Evolutionary conservation across 129 eudicot genomes (phyloP).

Genomic region (Erigeron canadensis): DNA sequence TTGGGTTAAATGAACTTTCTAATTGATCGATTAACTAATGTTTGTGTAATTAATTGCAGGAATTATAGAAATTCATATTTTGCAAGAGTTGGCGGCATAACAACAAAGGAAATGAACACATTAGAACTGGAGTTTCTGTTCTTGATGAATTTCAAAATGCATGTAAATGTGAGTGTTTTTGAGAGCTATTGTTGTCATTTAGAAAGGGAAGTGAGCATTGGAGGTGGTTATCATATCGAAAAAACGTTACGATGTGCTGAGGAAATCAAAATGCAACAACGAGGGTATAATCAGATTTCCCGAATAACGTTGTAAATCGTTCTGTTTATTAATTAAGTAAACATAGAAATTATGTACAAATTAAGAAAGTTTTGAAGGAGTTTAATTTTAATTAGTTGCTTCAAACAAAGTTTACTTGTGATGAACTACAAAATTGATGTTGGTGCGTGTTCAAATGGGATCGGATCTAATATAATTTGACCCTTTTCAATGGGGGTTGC

Average conservation of each 20-base stretch:
- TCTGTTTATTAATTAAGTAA: constrained; percentile 10
- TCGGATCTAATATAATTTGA: constrained; percentile 31
- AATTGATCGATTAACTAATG: no score
- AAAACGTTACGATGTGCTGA: constrained; percentile 84
- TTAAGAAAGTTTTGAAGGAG: constrained; percentile 4
- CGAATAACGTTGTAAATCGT: constrained; percentile 45
- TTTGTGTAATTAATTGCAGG: constrained; percentile 41
- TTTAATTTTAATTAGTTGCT: constrained; percentile 17
- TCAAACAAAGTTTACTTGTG: constrained; percentile 32
- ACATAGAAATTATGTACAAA: constrained; percentile 25
- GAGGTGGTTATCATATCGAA: constrained; percentile 94
- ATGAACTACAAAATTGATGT: constrained; percentile 29
- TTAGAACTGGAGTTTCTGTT: constrained; percentile 81
- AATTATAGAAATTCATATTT: constrained; percentile 87
- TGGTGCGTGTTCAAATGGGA: constrained; percentile 28
- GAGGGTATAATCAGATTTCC: constrained; percentile 45
- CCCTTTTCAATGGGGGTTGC: constrained; percentile 27
- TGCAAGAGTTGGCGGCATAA: constrained; percentile 85
- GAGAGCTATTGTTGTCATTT: constrained; percentile 93
- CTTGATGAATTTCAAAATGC: constrained; percentile 79
- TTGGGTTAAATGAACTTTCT: background rate
- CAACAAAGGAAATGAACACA: constrained; percentile 70
- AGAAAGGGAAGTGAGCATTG: constrained; percentile 94
- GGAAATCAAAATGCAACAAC: constrained; percentile 66
- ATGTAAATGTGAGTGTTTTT: constrained; percentile 90